phyloP scores from a whole-genome alignment of 2,329 filamentous ascomycete genomes.

The Trichoderma lentiforme region DNA sequence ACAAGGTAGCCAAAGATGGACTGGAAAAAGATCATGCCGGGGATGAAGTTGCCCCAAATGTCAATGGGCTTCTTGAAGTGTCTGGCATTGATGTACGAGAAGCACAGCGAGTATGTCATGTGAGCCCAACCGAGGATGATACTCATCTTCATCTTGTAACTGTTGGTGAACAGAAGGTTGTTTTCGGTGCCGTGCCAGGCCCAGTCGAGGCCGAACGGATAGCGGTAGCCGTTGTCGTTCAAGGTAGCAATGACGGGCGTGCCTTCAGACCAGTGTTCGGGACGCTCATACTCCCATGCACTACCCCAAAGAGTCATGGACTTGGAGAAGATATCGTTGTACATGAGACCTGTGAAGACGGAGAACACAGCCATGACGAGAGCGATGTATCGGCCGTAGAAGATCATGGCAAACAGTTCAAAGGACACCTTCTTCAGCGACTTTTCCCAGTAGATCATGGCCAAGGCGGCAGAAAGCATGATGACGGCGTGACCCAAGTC shows the following conservation, averaged over 20 bases:
- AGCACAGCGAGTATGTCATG: constrained; percentile 97
- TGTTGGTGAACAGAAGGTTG: constrained; percentile 92
- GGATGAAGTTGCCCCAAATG: constrained; percentile 95
- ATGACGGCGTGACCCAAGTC: constrained; percentile 91
- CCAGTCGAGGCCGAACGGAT: constrained; percentile 94
- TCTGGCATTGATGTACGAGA: constrained; percentile 87
- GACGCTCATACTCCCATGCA: constrained; percentile 78
- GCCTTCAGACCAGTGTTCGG: constrained; percentile 63
- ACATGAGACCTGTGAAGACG: constrained; percentile 93
- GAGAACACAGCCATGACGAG: constrained; percentile 98
- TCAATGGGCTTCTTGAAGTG: constrained; percentile 95
- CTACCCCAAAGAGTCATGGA: constrained; percentile 84
- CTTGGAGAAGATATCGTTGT: constrained; percentile 96
- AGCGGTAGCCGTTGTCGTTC: constrained; percentile 70
- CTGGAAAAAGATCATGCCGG: constrained; percentile 99
- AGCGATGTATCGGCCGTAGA: constrained; percentile 98
- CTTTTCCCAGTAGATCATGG: constrained; percentile 98
- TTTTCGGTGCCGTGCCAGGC: constrained; percentile 97
- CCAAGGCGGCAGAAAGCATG: constrained; percentile 76
- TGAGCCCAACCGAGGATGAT: constrained; percentile 96
- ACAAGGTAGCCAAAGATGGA: constrained; percentile 97
- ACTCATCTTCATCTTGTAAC: constrained; percentile 99
- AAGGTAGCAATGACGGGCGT: constrained; percentile 63
- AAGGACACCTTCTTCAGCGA: constrained; percentile 87
- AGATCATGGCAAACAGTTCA: constrained; percentile 96